Percentiles rank a stretch among this genome's conserved stretches.
These are phyloP conservation scores for Neurospora tetrasperma DNA, from an alignment of 495 filamentous ascomycete genomes.

Conservation along the genomic window DNA sequence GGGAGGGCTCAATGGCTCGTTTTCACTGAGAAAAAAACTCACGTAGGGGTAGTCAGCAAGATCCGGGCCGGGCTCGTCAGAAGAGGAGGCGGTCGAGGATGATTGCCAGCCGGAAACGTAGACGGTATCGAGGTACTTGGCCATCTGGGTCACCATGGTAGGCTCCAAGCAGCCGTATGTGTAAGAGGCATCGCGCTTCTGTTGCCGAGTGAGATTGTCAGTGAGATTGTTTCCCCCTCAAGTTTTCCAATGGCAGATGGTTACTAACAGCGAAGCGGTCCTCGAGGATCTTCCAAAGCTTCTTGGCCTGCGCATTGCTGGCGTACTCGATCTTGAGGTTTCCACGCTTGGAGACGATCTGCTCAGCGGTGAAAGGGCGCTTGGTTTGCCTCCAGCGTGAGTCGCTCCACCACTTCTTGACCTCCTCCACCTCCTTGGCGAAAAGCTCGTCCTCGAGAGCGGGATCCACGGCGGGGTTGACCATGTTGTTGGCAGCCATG, in stretches of 20 bases:
- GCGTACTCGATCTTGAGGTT: conserved; percentile 87
- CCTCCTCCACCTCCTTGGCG: conserved; percentile 67
- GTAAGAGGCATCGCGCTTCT: conserved; percentile 78
- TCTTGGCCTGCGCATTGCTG: conserved; percentile 79
- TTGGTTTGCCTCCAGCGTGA: conserved; percentile 87
- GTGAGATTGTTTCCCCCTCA: neutral
- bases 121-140: conserved; percentile 95
- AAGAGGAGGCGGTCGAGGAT: conserved; percentile 86
- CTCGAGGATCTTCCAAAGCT: conserved; percentile 88
- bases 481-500: conserved; percentile 48
- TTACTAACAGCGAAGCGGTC: conserved; percentile 46
- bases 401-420: conserved; percentile 91
- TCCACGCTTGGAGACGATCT: conserved; percentile 91
- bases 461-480: conserved; percentile 41
- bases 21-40: conserved; percentile 19
- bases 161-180: conserved; percentile 97
- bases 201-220: neutral
- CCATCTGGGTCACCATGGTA: conserved; percentile 98
- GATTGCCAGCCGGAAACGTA: conserved; percentile 99
- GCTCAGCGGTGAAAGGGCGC: conserved; percentile 88
- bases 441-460: conserved; percentile 72
- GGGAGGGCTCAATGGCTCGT: neutral
- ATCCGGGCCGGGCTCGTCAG: conserved; percentile 94
- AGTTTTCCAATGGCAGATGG: neutral
- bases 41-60: conserved; percentile 97